Evolutionary conservation across 345 rosid species (phyloP).

Genomic region (Geranium rotundifolium): DNA sequence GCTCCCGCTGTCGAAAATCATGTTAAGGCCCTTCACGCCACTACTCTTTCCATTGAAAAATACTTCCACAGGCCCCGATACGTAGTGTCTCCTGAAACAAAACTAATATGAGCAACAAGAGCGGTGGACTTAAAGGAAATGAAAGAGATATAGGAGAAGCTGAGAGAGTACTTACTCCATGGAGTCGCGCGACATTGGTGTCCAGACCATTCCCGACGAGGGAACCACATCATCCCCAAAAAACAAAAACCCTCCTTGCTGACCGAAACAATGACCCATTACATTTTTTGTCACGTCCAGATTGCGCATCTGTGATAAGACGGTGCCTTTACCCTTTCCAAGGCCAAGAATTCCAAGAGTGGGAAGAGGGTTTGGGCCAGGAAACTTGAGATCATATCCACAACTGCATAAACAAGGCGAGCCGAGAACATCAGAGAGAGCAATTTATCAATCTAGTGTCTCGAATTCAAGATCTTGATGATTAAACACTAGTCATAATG

Average conservation of each 20-base stretch:
- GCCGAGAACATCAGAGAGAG: too few relatives aligned
- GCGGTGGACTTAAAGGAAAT: neutral
- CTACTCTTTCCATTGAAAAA: conserved; percentile 39
- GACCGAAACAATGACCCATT: conserved; percentile 73
- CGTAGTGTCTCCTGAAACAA: conserved; percentile 48
- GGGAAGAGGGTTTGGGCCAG: conserved; percentile 43
- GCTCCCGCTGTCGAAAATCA: conserved; percentile 84
- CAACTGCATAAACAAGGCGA: conserved; percentile 37
- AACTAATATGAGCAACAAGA: neutral
- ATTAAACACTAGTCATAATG: neutral
- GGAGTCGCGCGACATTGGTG: conserved; percentile 26
- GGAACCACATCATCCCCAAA: conserved; percentile 63
- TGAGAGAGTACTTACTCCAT: conserved; percentile 28
- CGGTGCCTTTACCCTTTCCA: conserved; percentile 58
- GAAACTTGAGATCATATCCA: conserved; percentile 56
- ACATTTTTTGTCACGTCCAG: conserved; percentile 42
- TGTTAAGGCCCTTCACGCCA: conserved; percentile 39
- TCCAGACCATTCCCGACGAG: conserved; percentile 53
- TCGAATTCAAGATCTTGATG: neutral
- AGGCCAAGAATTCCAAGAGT: conserved; percentile 79
- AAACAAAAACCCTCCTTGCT: conserved; percentile 64
- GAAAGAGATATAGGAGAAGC: neutral
- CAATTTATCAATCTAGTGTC: too few relatives aligned
- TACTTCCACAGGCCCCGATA: conserved; percentile 63
- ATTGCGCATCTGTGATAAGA: conserved; percentile 44